Evolutionary conservation across 352 stramenopile species (phyloP), one percentile per base, ranked within the genome.

Genomic region (Phytophthora colocasiae): DNA sequence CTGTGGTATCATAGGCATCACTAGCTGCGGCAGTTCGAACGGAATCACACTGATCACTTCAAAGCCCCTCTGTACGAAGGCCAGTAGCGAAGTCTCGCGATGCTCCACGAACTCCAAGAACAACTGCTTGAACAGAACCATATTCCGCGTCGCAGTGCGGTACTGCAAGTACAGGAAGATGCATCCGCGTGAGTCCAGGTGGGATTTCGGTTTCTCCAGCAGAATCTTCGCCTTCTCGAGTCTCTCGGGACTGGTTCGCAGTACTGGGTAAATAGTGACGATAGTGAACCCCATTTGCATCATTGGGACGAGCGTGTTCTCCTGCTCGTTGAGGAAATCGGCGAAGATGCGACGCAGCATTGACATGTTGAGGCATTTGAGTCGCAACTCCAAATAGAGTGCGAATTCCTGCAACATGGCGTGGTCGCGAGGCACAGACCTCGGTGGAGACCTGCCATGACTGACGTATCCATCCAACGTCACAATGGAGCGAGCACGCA

Each of bases 341-440:
- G 70, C 69, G 36, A 83, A 67, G 34, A 92, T 77, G 50, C 75
- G 79, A 3, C 83, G 78, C 67, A 91, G 55, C 39, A 91, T 65
- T 17, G 45, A 53, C 55, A 90, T 14, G 71, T 82, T 83, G 38
- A 80, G 39, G 2, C 72, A 80, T 34, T 79, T 59, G 48, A 89
- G 66, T 8, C 78, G 77, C 40, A 59, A 43, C 56, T 90, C 83
- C 36, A 91, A 63, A 51, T 79, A 91, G n/a, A 36, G 46, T 48
- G 73, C 68, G 48, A 91, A 83, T 22, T 22, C 22, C 22, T 22
- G 22, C 22, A 22, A 22, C 22, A 86, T 76, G 32, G 58, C 66
- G 43, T 73, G 36, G 58, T 85, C 77, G 40, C 40, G 22, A 22
- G 59, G 41, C 50, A 75, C 52, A 15, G 72, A 72, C 12, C 38